Percentiles rank a stretch among this genome's conserved stretches.
phyloP scores from a whole-genome alignment of 306 rosid species.

The Fagus sylvatica region DNA sequence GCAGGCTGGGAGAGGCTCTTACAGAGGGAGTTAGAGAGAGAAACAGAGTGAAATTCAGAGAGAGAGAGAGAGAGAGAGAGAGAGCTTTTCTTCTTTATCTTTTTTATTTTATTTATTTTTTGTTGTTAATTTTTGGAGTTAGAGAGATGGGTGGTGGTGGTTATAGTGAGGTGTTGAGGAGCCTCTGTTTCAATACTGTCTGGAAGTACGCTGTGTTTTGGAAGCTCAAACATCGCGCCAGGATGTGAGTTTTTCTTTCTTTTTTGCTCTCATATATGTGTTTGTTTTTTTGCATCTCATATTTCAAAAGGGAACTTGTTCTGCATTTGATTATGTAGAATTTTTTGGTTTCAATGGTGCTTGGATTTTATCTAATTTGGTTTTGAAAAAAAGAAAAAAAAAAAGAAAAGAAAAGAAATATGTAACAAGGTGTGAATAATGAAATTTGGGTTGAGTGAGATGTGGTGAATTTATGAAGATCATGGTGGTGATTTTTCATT shows the following conservation, averaged over 20 bases:
- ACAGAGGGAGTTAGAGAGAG: constrained; percentile 84
- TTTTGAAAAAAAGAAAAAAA: background rate
- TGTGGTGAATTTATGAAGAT: background rate
- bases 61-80: background rate
- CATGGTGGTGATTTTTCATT: background rate
- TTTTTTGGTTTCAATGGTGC: background rate
- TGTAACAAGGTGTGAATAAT: background rate
- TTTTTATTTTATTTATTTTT: no score
- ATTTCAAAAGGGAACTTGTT: background rate
- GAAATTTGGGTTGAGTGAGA: background rate
- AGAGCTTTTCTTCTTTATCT: no score
- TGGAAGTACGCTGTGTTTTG: constrained; percentile 98
- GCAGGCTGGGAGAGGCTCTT: constrained; percentile 99
- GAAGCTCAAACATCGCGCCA: constrained; percentile 86
- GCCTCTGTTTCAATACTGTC: constrained; percentile 74
- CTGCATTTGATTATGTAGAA: background rate
- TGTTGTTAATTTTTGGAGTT: no score
- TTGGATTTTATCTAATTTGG: background rate
- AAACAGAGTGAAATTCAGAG: constrained; percentile 12
- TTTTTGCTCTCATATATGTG: background rate
- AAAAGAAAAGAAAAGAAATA: background rate
- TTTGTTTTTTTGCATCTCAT: background rate
- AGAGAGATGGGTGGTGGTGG: constrained; percentile 2
- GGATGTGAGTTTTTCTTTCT: constrained; percentile 52
- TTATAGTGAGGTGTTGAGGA: constrained; percentile 56